Conservation (phyloP, 768 basidiomycete genomes). For the Termitomyces sp. region DNA sequence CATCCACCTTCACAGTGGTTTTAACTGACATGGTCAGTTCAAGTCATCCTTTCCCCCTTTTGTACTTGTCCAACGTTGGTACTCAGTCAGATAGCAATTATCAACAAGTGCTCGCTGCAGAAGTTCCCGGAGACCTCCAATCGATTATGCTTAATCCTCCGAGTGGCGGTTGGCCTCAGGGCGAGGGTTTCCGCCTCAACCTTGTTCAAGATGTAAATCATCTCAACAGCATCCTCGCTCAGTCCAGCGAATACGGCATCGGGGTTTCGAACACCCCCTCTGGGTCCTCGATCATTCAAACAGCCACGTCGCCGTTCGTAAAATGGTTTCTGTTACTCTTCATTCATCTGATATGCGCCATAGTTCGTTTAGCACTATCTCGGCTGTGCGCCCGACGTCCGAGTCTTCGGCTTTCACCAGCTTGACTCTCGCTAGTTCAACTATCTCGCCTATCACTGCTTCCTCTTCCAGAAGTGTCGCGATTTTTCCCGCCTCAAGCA, state of each 20-base stretch:
- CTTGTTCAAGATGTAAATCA: conserved; percentile 46
- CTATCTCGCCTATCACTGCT: background rate
- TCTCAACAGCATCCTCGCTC: conserved; percentile 56
- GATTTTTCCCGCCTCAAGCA: background rate
- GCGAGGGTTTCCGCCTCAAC: conserved; percentile 65
- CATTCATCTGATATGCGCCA: background rate
- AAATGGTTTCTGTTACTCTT: background rate
- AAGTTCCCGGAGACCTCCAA: conserved; percentile 44
- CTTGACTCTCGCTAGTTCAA: background rate
- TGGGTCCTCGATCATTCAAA: conserved; percentile 10
- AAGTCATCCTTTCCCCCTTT: background rate
- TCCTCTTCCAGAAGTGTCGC: background rate
- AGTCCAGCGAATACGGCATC: conserved; percentile 59
- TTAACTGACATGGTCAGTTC: conserved; percentile 56
- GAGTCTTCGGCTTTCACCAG: background rate
- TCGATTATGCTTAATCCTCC: conserved; percentile 44
- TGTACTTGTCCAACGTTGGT: background rate
- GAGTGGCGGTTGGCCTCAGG: conserved; percentile 61
- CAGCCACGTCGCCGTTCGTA: conserved; percentile 18
- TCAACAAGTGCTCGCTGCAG: conserved; percentile 47
- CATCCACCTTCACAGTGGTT: conserved; percentile 60
- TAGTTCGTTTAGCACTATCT: conserved; percentile 7
- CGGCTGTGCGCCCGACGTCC: conserved; percentile 8
- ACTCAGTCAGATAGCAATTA: conserved; percentile 27
- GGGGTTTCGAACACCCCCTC: conserved; percentile 17